Conservation (phyloP, 2,329 filamentous ascomycete genomes). For the Penicillium sp. region DNA sequence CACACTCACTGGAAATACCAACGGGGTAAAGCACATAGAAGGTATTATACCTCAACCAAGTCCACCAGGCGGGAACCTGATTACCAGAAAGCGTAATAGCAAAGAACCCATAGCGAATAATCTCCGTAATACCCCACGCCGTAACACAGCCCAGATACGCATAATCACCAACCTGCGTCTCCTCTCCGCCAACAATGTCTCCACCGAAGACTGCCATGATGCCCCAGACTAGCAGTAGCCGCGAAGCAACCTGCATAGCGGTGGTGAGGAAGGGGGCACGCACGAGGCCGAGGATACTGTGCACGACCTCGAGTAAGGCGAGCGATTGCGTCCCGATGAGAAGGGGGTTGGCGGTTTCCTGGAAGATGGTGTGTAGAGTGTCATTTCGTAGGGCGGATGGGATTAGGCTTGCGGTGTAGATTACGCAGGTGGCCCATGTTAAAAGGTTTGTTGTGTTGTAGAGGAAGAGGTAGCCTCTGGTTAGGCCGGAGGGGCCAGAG, state of each 20-base stretch:
- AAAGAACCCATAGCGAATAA: constrained; percentile 92
- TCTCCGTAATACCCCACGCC: constrained; percentile 90
- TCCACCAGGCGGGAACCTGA: constrained; percentile 68
- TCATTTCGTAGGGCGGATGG: constrained; percentile 56
- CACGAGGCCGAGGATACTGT: constrained; percentile 79
- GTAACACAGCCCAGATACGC: constrained; percentile 60
- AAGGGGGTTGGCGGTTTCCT: constrained; percentile 48
- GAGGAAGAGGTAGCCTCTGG: constrained; percentile 73
- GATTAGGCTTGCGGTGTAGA: constrained; percentile 65
- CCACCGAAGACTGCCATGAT: constrained; percentile 70
- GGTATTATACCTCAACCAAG: constrained; percentile 77
- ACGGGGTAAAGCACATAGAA: constrained; percentile 93
- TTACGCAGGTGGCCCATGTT: constrained; percentile 79
- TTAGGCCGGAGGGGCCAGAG: constrained; percentile 49
- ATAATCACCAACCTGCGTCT: constrained; percentile 40
- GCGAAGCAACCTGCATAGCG: constrained; percentile 83
- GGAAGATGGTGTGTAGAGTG: constrained; percentile 47
- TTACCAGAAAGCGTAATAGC: constrained; percentile 63
- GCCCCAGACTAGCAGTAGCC: constrained; percentile 87
- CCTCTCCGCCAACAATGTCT: constrained; percentile 32
- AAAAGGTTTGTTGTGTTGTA: constrained; percentile 82
- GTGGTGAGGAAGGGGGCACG: constrained; percentile 85
- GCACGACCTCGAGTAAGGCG: constrained; percentile 80
- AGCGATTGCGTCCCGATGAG: constrained; percentile 75
- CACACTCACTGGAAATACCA: constrained; percentile 86